Conservation (phyloP, 345 rosid genomes). For the Heritiera littoralis region DNA sequence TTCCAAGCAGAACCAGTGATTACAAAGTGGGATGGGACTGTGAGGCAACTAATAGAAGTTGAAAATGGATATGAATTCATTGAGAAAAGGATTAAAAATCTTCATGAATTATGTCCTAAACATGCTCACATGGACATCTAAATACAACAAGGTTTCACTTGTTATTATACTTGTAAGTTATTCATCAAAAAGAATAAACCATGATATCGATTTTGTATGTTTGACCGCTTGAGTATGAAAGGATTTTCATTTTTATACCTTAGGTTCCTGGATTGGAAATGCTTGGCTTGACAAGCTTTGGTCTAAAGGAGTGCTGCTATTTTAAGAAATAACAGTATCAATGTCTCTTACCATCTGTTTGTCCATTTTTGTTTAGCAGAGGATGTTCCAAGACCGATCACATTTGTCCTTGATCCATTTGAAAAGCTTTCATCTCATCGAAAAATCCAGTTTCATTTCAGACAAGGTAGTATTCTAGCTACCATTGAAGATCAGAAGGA, state of each 20-base stretch:
- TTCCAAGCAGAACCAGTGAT: not conserved
- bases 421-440: not conserved
- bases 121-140: conserved; percentile 14
- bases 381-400: too few species aligned
- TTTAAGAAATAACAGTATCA: not conserved
- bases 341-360: too few species aligned
- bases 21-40: not conserved
- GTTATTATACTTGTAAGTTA: too few species aligned
- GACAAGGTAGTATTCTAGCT: too few species aligned
- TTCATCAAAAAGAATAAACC: too few species aligned
- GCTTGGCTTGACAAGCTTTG: not conserved
- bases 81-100: not conserved
- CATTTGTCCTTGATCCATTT: too few species aligned
- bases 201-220: too few species aligned
- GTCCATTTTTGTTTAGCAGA: too few species aligned
- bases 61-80: not conserved
- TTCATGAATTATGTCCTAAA: not conserved
- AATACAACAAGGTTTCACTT: not conserved
- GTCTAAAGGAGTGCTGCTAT: not conserved
- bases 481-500: not conserved
- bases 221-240: too few species aligned
- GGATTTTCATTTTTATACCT: too few species aligned
- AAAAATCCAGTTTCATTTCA: not conserved
- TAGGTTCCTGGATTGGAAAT: not conserved
- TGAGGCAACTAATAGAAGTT: not conserved